Evolutionary conservation across 2,329 filamentous ascomycete genomes (phyloP).

Genomic region (Ceratocystis colombiana): DNA sequence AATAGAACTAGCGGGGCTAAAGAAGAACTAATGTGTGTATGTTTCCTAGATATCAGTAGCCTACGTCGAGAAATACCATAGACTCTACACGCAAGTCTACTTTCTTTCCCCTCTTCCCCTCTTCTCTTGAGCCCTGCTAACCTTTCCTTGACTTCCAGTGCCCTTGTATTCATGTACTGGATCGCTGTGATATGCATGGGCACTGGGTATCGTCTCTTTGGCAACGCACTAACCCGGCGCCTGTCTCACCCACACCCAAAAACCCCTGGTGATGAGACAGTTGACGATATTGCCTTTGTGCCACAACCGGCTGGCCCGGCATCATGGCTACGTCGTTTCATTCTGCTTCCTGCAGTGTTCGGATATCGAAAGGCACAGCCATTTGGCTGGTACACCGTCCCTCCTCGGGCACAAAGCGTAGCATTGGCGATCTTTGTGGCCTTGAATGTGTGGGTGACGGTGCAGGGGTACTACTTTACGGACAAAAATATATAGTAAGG

Average conservation of each 20-base stretch:
- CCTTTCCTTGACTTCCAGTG: not conserved
- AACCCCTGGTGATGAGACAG: not conserved
- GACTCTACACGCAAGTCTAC: not conserved
- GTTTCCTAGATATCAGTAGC: conserved; percentile 33
- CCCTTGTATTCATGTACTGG: conserved; percentile 34
- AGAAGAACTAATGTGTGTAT: not conserved
- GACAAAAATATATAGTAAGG: conserved; percentile 36
- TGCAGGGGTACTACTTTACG: conserved; percentile 35
- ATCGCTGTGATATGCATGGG: conserved; percentile 34
- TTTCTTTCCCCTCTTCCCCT: not conserved
- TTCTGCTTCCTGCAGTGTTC: conserved; percentile 37
- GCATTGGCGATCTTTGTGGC: conserved; percentile 35
- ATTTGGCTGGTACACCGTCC: conserved; percentile 39
- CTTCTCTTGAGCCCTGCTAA: conserved; percentile 12
- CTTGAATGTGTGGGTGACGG: conserved; percentile 34
- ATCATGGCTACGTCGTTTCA: conserved; percentile 32
- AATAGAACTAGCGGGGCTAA: not conserved
- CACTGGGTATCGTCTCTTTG: conserved; percentile 30
- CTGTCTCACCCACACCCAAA: not conserved
- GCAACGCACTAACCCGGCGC: not conserved
- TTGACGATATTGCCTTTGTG: not conserved
- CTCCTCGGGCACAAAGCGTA: conserved; percentile 37
- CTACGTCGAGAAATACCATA: conserved; percentile 25
- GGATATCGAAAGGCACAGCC: conserved; percentile 38
- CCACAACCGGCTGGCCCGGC: conserved; percentile 21